These are phyloP conservation scores for Blastobotrys terrestris DNA, from an alignment of 805 yeast species.

Conservation along the genomic window DNA sequence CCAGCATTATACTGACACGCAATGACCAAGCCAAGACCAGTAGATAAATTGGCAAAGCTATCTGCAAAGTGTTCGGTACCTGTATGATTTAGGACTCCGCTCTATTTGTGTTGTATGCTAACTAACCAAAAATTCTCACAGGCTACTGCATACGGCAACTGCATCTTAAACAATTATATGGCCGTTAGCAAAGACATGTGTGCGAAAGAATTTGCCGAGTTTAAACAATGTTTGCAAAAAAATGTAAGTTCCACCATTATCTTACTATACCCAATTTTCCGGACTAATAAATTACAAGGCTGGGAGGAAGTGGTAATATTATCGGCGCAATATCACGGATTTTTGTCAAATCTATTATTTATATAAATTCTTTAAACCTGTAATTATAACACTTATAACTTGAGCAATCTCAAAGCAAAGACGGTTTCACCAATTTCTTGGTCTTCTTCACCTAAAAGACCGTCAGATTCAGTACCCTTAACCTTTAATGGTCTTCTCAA, in stretches of 20 bases:
- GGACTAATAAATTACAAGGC: neutral
- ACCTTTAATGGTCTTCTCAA: constrained; percentile 59
- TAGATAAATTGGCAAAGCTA: constrained; percentile 10
- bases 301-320: constrained; percentile 7
- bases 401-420: constrained; percentile 72
- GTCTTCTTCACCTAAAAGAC: constrained; percentile 80
- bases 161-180: constrained; percentile 13
- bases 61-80: constrained; percentile 11
- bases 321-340: no score
- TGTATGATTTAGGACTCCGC: neutral
- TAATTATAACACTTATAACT: constrained; percentile 31
- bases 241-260: constrained; percentile 11
- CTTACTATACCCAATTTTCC: neutral
- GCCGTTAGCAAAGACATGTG: constrained; percentile 7
- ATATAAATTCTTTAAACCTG: neutral
- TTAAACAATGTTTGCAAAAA: constrained; percentile 15
- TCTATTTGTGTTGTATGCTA: neutral
- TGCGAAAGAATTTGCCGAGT: constrained; percentile 17
- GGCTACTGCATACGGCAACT: constrained; percentile 17
- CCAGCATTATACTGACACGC: no score
- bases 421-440: constrained; percentile 69
- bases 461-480: constrained; percentile 37
- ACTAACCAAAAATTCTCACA: neutral
- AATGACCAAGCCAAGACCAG: neutral
- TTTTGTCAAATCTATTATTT: neutral